Percentiles rank a stretch among this genome's conserved stretches.
Evolutionary conservation across 2,329 filamentous ascomycete genomes (phyloP).

Genomic region (Dactylellina haptotyla): DNA sequence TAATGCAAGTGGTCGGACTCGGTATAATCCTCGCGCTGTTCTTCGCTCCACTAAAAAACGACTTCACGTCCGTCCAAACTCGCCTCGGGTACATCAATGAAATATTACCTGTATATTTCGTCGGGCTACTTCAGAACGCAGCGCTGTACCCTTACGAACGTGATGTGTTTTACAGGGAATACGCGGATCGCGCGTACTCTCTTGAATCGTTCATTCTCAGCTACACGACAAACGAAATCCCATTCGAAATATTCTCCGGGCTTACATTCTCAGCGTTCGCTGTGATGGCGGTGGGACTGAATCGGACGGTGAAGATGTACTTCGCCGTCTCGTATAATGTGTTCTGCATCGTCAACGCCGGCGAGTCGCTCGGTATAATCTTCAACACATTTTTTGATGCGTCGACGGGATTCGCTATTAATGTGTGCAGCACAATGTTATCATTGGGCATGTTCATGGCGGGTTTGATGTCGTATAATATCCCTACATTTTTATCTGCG

Average conservation of each 20-base stretch:
- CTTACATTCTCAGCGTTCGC: constrained; percentile 74
- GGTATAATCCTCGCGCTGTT: constrained; percentile 73
- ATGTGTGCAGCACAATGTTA: constrained; percentile 75
- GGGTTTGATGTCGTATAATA: constrained; percentile 75
- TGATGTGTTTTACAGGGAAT: constrained; percentile 80
- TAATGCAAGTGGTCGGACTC: constrained; percentile 74
- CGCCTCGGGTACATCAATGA: constrained; percentile 79
- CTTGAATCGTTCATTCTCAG: constrained; percentile 76
- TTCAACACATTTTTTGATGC: constrained; percentile 77
- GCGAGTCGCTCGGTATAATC: constrained; percentile 79
- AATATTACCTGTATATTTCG: constrained; percentile 76
- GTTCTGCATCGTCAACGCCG: constrained; percentile 78
- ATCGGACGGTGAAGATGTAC: constrained; percentile 72
- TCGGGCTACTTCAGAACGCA: constrained; percentile 82
- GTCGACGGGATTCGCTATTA: constrained; percentile 80
- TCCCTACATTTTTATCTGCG: constrained; percentile 73
- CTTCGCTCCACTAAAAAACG: constrained; percentile 75
- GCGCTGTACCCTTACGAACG: constrained; percentile 77
- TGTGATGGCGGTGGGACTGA: constrained; percentile 73
- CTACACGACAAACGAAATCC: constrained; percentile 76
- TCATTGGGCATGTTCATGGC: constrained; percentile 77
- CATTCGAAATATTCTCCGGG: constrained; percentile 74
- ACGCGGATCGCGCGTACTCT: constrained; percentile 77
- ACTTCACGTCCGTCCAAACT: constrained; percentile 77
- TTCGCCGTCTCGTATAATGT: constrained; percentile 75